Evolutionary conservation across 23 red algal genomes (phyloP), one percentile per base, ranked within the genome.

Genomic region (Gracilaria vermiculophylla): DNA sequence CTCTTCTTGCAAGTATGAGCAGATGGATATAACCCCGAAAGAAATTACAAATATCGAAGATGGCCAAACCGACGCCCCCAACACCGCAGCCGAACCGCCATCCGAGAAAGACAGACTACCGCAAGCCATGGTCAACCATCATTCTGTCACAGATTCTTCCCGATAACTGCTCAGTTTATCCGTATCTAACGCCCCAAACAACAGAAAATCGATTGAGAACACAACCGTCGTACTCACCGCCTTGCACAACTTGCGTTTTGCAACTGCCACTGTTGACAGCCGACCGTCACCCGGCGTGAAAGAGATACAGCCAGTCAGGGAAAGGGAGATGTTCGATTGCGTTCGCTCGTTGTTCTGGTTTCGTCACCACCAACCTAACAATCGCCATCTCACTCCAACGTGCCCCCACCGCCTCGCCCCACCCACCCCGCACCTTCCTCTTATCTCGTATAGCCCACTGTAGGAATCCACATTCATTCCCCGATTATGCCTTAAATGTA

Each of bases 41-140:
- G 23, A 42, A 24, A 91, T 91, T 48, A 55, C 58, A 33, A 91
- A 81, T 27, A 78, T 91, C 54, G 87, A 80, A 52, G 87, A 91
- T 34, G 42, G 40, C 16, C 87, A 62, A 3, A 40, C 52, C 12
- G 37, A 58, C 21, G 25, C 55, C 25, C 57, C 39, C 31, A 58
- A 69, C 11, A 28, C 43, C 49, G 20, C 62, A 34, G 87, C 75
- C 19, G 87, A 91, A 33, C 87, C 87, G 1, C 87, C 87, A 24
- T 81, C 75, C 2, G 87, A 91, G 75, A 80, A 91, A 29, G 87
- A 91, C 58, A 74, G 87, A 53, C 73, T 91, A 43, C 80, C 80
- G 16, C 80, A 53, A 40, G 45, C 76, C 3, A 54, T 79, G 37
- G 50, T 55, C 76, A 79, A 79, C 53, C 76, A 79, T 50, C 50